Evolutionary conservation across 2,329 filamentous ascomycete genomes (phyloP).

Genomic region (Colletotrichum sp.): DNA sequence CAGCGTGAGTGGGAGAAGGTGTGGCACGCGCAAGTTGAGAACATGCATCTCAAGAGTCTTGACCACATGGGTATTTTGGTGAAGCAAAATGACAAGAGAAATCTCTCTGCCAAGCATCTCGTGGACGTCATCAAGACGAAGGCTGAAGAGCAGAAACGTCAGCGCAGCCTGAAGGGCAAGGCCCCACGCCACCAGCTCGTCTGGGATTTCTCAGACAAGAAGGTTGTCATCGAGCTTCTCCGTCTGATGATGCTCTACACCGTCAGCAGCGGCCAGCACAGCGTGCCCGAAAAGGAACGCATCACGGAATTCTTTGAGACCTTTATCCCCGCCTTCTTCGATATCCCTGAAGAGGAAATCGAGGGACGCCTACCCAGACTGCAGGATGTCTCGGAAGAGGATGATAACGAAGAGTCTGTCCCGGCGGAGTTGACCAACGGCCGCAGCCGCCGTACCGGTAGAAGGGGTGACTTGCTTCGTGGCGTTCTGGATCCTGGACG

Average conservation of each 20-base stretch:
- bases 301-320: constrained; percentile 78
- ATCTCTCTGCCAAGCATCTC: constrained; percentile 88
- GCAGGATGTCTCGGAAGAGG: constrained; percentile 73
- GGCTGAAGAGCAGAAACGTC: constrained; percentile 86
- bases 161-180: constrained; percentile 66
- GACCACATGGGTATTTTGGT: constrained; percentile 95
- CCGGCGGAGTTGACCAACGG: constrained; percentile 75
- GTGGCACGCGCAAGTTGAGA: constrained; percentile 94
- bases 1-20: constrained; percentile 99
- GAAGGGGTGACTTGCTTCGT: constrained; percentile 81
- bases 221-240: constrained; percentile 67
- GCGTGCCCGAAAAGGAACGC: constrained; percentile 74
- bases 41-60: constrained; percentile 93
- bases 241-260: constrained; percentile 70
- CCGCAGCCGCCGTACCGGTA: constrained; percentile 72
- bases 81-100: constrained; percentile 88
- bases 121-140: constrained; percentile 91
- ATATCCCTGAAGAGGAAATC: constrained; percentile 73
- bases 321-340: constrained; percentile 80
- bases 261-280: constrained; percentile 72
- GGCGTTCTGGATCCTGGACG: constrained; percentile 83
- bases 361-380: constrained; percentile 71
- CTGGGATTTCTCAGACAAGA: constrained; percentile 75
- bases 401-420: constrained; percentile 76
- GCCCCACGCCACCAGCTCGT: constrained; percentile 75